Conservation (phyloP, 177 flowering plant species). For the Tripterygium wilfordii region DNA sequence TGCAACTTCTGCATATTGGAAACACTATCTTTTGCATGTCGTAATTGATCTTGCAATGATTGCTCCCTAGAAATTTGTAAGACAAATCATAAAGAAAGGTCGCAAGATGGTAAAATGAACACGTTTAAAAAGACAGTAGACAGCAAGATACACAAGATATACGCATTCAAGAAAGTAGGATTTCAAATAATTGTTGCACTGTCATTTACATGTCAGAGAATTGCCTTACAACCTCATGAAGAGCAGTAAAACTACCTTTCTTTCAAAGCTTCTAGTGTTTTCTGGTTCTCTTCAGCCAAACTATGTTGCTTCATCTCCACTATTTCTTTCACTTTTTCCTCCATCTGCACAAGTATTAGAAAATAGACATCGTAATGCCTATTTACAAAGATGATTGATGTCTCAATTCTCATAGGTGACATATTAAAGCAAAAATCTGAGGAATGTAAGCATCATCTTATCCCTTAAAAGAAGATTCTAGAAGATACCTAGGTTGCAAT, state of each 20-base stretch:
- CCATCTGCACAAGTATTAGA: slow-evolving; percentile 56
- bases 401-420: too few species aligned
- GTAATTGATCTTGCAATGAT: slow-evolving; percentile 81
- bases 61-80: slow-evolving; percentile 48
- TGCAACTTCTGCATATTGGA: slow-evolving; percentile 88
- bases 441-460: too few species aligned
- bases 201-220: too few species aligned
- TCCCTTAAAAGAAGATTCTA: too few species aligned
- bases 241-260: slow-evolving; percentile 54
- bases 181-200: too few species aligned
- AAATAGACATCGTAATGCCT: neutral
- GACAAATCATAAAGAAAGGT: neutral
- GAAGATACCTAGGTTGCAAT: too few species aligned
- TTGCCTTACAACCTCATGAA: too few species aligned
- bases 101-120: neutral
- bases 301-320: slow-evolving; percentile 97
- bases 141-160: too few species aligned
- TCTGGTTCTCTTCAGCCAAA: slow-evolving; percentile 98
- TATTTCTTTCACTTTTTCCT: slow-evolving; percentile 94
- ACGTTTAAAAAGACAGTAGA: neutral
- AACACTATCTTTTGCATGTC: slow-evolving; percentile 93
- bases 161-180: too few species aligned
- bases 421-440: too few species aligned
- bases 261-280: slow-evolving; percentile 80
- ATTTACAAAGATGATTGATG: too few species aligned